Evolutionary conservation across 352 stramenopile genomes (phyloP).

Genomic region (Globisporangium uncinulatum): DNA sequence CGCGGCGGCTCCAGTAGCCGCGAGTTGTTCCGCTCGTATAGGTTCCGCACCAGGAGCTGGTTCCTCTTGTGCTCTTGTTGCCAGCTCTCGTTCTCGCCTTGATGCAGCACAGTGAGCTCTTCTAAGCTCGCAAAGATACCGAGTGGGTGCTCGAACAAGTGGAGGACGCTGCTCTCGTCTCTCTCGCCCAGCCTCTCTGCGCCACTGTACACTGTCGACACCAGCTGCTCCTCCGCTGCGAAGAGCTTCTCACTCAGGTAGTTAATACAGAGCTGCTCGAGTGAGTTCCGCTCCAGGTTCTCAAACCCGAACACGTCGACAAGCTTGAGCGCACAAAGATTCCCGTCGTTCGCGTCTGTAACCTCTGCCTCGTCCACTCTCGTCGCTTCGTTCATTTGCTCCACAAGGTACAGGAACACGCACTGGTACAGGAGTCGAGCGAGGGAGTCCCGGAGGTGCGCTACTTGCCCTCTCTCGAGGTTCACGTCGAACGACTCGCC

Average conservation of each 20-base stretch:
- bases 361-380: conserved; percentile 10
- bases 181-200: not conserved
- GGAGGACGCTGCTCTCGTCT: conserved; percentile 19
- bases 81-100: conserved; percentile 34
- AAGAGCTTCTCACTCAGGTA: conserved; percentile 80
- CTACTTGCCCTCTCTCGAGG: conserved; percentile 40
- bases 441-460: conserved; percentile 45
- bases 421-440: conserved; percentile 53
- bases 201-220: conserved; percentile 4
- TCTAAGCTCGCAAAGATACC: conserved; percentile 66
- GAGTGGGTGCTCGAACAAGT: conserved; percentile 44
- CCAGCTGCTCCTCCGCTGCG: conserved; percentile 23
- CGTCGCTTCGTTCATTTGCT: conserved; percentile 41
- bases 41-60: conserved; percentile 53
- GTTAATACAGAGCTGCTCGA: conserved; percentile 80
- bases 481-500: conserved; percentile 48
- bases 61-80: conserved; percentile 63
- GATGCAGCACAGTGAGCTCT: conserved; percentile 59
- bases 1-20: conserved; percentile 19
- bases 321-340: conserved; percentile 31
- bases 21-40: conserved; percentile 46
- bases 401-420: conserved; percentile 40
- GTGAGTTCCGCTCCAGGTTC: conserved; percentile 55
- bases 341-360: not conserved
- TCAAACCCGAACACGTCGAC: conserved; percentile 79